phyloP scores from a whole-genome alignment of 1,139 yeast species.

The Debaryomycetaceae sp. region DNA sequence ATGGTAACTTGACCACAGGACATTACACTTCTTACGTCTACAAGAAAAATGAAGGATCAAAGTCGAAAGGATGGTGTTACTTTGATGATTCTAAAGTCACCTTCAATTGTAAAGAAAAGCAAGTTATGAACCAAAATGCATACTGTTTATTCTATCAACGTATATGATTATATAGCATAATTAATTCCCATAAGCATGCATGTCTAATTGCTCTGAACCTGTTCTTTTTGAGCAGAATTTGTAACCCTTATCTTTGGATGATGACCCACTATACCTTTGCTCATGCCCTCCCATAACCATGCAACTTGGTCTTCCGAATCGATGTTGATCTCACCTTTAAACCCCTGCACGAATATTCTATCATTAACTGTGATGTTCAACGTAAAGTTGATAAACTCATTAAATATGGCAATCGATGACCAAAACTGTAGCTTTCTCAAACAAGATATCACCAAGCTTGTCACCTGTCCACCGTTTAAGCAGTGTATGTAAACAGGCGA shows the following conservation, averaged over 20 bases:
- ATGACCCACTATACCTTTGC: conserved; percentile 49
- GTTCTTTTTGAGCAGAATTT: background rate
- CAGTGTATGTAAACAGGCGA: conserved; percentile 85
- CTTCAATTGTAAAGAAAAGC: conserved; percentile 33
- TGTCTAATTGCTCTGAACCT: background rate
- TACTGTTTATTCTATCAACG: conserved; percentile 70
- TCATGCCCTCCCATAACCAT: conserved; percentile 79
- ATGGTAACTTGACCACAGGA: conserved; percentile 78
- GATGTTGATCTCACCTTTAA: conserved; percentile 60
- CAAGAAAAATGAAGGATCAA: conserved; percentile 41
- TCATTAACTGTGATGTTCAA: conserved; percentile 82
- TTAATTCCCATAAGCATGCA: background rate
- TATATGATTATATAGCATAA: conserved; percentile 13
- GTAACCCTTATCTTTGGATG: conserved; percentile 39
- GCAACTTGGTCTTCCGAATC: conserved; percentile 48
- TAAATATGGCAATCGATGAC: conserved; percentile 85
- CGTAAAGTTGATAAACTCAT: conserved; percentile 76
- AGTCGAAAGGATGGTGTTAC: conserved; percentile 60
- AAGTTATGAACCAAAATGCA: conserved; percentile 61
- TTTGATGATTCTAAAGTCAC: conserved; percentile 70
- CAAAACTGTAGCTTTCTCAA: conserved; percentile 79
- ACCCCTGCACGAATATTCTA: conserved; percentile 76
- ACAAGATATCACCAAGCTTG: conserved; percentile 82
- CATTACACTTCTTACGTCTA: conserved; percentile 87
- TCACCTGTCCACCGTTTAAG: conserved; percentile 83